These are phyloP conservation scores for Allium sativum DNA, from an alignment of 106 monocot genomes.

Conservation along the genomic window DNA sequence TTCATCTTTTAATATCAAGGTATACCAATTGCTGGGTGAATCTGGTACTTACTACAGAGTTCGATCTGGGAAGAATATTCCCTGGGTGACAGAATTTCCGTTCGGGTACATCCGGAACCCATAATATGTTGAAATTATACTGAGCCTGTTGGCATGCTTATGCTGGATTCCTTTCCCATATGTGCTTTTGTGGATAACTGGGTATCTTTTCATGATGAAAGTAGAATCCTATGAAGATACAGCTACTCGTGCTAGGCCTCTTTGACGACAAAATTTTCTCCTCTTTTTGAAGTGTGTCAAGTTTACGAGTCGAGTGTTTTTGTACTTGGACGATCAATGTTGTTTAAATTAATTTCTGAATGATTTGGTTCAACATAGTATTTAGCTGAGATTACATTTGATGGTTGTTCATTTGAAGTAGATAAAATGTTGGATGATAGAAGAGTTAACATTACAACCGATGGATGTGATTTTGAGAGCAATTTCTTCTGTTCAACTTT, in stretches of 20 bases:
- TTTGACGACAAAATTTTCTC: background rate
- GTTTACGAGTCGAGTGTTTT: too few species aligned
- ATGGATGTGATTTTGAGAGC: too few species aligned
- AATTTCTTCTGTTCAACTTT: too few species aligned
- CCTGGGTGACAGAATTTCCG: slow-evolving; percentile 87
- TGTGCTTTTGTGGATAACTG: slow-evolving; percentile 61
- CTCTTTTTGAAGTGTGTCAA: too few species aligned
- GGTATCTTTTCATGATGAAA: slow-evolving; percentile 75
- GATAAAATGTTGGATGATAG: too few species aligned
- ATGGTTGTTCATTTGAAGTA: too few species aligned
- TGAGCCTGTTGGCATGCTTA: slow-evolving; percentile 62
- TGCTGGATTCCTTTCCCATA: slow-evolving; percentile 62
- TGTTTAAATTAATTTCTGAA: too few species aligned
- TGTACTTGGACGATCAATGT: too few species aligned
- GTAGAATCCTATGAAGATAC: slow-evolving; percentile 68
- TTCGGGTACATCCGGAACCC: slow-evolving; percentile 95
- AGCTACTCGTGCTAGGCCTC: slow-evolving; percentile 52
- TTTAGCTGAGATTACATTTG: too few species aligned
- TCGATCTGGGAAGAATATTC: slow-evolving; percentile 72
- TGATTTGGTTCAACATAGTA: too few species aligned
- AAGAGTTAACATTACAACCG: too few species aligned
- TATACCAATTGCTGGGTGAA: slow-evolving; percentile 88
- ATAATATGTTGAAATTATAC: slow-evolving; percentile 75
- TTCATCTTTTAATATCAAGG: slow-evolving; percentile 29
- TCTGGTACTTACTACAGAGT: slow-evolving; percentile 82